Percentiles rank a stretch among this genome's conserved stretches.
Evolutionary conservation across 805 yeast species (phyloP).

Genomic region (Myxozyma geophila): DNA sequence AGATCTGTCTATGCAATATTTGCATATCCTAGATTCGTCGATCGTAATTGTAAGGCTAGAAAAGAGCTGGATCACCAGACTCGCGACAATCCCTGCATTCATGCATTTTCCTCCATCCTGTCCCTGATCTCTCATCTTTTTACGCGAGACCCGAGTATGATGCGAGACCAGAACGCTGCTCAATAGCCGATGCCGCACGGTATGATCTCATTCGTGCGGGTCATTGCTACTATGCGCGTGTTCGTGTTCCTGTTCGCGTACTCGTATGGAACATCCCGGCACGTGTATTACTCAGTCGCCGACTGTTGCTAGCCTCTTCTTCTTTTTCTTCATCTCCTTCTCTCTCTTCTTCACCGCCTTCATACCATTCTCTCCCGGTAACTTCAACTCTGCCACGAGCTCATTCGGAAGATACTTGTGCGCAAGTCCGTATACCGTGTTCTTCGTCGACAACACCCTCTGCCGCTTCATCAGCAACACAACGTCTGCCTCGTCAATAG

Average conservation of each 20-base stretch:
- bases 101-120: too few species aligned
- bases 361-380: conserved; percentile 1
- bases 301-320: neutral
- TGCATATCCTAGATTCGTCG: too few species aligned
- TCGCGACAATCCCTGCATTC: too few species aligned
- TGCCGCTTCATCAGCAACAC: conserved; percentile 38
- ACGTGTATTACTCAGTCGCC: neutral
- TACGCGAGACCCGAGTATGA: too few species aligned
- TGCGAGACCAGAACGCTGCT: too few species aligned
- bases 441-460: neutral
- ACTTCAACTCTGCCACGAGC: conserved; percentile 9
- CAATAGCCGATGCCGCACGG: too few species aligned
- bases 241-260: too few species aligned
- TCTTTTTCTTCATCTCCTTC: neutral
- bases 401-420: conserved; percentile 22
- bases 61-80: too few species aligned
- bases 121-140: neutral
- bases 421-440: conserved; percentile 19
- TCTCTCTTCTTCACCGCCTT: neutral
- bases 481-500: conserved; percentile 42
- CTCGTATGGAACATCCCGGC: neutral
- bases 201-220: too few species aligned
- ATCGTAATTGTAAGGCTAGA: too few species aligned
- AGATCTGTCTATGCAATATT: too few species aligned
- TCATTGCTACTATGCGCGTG: too few species aligned